Conservation (phyloP, 768 basidiomycete species). For the Xerocomellus intermedius region DNA sequence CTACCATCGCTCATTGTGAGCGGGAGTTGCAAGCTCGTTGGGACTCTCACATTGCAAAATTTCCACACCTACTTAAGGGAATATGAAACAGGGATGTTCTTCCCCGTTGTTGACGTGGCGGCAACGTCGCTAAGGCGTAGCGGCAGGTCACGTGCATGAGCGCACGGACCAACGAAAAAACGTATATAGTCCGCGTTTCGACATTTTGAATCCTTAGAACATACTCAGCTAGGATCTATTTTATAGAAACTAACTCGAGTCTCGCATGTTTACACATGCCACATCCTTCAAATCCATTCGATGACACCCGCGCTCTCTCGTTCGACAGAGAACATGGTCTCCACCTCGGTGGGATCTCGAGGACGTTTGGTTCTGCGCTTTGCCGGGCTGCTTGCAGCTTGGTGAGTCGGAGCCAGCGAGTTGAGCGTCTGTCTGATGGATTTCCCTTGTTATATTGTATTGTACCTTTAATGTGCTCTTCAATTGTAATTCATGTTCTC, state of each 20-base stretch:
- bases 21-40: not conserved
- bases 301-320: constrained; percentile 65
- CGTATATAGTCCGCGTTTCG: constrained; percentile 32
- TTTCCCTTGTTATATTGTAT: no score
- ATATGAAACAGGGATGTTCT: not conserved
- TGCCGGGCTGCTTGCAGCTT: constrained; percentile 28
- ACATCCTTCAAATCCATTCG: constrained; percentile 68
- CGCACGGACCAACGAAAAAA: constrained; percentile 36
- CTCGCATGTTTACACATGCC: constrained; percentile 80
- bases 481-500: not conserved
- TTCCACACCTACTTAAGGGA: not conserved
- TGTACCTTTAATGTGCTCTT: not conserved
- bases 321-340: constrained; percentile 64
- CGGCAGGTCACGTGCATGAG: constrained; percentile 22
- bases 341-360: constrained; percentile 44
- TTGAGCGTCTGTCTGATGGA: constrained; percentile 66
- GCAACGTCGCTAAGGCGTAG: not conserved
- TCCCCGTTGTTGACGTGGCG: not conserved
- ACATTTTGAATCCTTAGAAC: constrained; percentile 49
- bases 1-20: not conserved
- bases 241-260: constrained; percentile 77
- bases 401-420: constrained; percentile 45
- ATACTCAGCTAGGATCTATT: constrained; percentile 83
- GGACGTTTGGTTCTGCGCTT: constrained; percentile 55
- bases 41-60: constrained; percentile 1